Evolutionary conservation across 1,284 basidiomycete genomes (phyloP), one percentile per base, ranked within the genome.

Genomic region (Leccinum olivaceoglutinosum): DNA sequence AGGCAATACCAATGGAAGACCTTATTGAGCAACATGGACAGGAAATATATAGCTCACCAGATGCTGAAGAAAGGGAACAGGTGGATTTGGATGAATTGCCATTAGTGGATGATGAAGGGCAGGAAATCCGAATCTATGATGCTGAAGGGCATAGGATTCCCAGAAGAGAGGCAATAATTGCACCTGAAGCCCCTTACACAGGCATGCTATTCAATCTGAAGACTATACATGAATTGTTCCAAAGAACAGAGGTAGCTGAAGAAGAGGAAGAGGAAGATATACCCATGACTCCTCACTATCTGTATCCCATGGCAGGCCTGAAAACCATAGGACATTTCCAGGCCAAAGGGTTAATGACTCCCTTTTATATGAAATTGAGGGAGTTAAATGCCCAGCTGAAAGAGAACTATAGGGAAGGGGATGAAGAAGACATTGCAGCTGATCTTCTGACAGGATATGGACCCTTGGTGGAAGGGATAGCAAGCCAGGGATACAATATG

Each of bases 291-390:
- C 49, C 44, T 5, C 58, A 64, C 7, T 62, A 53, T 38, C 3
- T 64, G 4, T 64, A 64, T 60, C 59, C 61, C 10, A 62, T 64
- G 54, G 63, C 61, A 4, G 21, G 56, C 1, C 44, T 64, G 5
- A 59, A 59, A n/a, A 58, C 18, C 0, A 21, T 32, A 0, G 58
- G 60, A 3, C 53, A 64, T 11, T 64, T 62, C 10, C 60, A 62
- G 16, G 63, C 61, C 1, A 41, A 60, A 9, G 59, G 63, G 5
- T 3, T 64, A 2, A 59, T 62, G 29, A 39, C 25, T 4, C 29
- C 49, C 5, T 62, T 62, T 38, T 3, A 1, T 1, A 2, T 8
- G 3, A 49, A 49, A 11, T 9, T 60, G 3, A 32, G 59, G 38
- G 25, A 10, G 10, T 11, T 62, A 18, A 21, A 58, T 36, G 5